Conservation (phyloP, 2,329 filamentous ascomycete genomes). For the Xenoacremonium recifei region DNA sequence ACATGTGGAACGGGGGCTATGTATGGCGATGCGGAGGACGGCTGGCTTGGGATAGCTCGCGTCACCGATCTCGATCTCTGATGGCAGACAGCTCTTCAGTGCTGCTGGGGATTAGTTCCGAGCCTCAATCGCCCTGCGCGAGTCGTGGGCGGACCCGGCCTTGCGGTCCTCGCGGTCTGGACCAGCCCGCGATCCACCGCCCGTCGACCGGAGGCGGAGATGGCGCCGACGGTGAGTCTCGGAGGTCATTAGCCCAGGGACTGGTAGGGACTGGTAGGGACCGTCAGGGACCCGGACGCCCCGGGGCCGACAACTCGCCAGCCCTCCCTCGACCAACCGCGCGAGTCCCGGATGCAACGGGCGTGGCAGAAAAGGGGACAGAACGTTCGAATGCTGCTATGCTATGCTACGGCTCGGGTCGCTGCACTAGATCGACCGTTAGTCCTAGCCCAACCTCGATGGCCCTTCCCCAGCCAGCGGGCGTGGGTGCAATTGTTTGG, state of each 20-base stretch:
- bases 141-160: background rate
- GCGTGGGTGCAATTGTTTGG: background rate
- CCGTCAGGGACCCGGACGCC: background rate
- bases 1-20: background rate
- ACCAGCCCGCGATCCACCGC: background rate
- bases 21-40: background rate
- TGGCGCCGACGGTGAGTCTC: background rate
- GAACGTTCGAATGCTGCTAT: conserved; percentile 5
- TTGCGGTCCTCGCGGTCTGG: background rate
- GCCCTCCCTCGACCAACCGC: background rate
- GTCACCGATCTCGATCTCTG: background rate
- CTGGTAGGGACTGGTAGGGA: background rate
- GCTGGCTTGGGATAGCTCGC: background rate
- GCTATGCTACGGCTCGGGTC: conserved; percentile 13
- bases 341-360: background rate
- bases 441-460: background rate
- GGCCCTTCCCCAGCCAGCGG: background rate
- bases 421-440: conserved; percentile 16
- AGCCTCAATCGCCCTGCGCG: background rate
- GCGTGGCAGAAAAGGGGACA: background rate
- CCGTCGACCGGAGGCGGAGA: background rate
- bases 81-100: background rate
- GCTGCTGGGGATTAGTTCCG: background rate
- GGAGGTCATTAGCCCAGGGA: background rate
- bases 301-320: background rate